Base-by-base conservation (phyloP, 257 asterid species). In the Hygrophila difformis region DNA sequence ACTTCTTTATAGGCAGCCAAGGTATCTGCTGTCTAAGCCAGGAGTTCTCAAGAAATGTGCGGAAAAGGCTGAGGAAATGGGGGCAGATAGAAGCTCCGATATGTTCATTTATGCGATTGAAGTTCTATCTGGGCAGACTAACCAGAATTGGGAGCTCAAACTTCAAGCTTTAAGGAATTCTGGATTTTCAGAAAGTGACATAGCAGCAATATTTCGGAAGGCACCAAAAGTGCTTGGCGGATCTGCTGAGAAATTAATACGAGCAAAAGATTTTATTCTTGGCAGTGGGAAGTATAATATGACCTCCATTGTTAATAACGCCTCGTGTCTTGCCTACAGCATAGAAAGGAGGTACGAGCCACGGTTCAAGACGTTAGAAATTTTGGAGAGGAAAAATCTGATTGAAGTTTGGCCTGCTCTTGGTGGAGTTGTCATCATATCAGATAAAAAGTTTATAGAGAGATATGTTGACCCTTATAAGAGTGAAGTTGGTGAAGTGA, bases 141-240 rank as follows among this genome's bases (percentile, higher is more conserved):
- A 51, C 1, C n/a, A 26, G 41, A 19, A 18, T 7, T 68, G 72
- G 79, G 50, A 63, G 12, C 57, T 22, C 18, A 72, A 64, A 49
- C 23, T 68, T 59, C 53, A 53, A 42, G 23, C 37, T 39, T 47
- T 77, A 17, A 47, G 40, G 15, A 29, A 53, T 22, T 12, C 52
- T 16, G 86, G 86, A 4, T 66, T 69, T 54, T 57, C 78, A 2
- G 71, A 63, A 5, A 43, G 48, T 39, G 56, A 73, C 2, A 39
- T 54, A 1, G 5, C 49, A 4, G 22, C 18, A 18, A 37, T 53
- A 51, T 68, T 72, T 38, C 56, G 18, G 54, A 67, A 23, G 42
- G 34, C 21, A 1, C 85, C 85, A 1, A 28, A 0, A 10, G 54
- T 29, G 6, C 52, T 77, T 41, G 2, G 21, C 10, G 37, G 11